Evolutionary conservation across 2,329 filamentous ascomycete genomes (phyloP).

Genomic region (Diplocarpon rosae): DNA sequence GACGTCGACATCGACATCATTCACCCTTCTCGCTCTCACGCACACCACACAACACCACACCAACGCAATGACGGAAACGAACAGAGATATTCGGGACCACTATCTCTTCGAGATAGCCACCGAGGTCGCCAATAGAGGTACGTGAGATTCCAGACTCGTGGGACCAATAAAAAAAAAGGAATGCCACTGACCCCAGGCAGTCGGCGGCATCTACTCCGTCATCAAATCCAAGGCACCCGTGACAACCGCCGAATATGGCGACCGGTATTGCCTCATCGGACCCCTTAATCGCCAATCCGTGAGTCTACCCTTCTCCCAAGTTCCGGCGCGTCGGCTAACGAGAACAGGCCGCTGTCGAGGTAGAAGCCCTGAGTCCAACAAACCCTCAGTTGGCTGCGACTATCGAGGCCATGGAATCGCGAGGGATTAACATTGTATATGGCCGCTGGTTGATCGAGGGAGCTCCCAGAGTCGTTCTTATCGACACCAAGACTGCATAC

Average conservation of each 20-base stretch:
- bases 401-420: conserved; percentile 85
- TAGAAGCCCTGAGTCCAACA: conserved; percentile 81
- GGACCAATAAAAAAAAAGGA: no score
- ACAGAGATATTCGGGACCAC: conserved; percentile 78
- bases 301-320: conserved; percentile 28
- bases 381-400: conserved; percentile 69
- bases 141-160: conserved; percentile 19
- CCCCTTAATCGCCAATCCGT: conserved; percentile 87
- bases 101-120: conserved; percentile 94
- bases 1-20: not conserved
- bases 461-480: conserved; percentile 82
- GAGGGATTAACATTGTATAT: conserved; percentile 82
- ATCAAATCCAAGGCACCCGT: conserved; percentile 98
- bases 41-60: not conserved
- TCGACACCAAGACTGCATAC: conserved; percentile 92
- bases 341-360: conserved; percentile 81
- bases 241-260: conserved; percentile 96
- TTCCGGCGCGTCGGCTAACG: conserved; percentile 15
- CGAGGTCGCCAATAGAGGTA: conserved; percentile 93
- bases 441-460: conserved; percentile 97
- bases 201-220: conserved; percentile 97
- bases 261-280: conserved; percentile 89
- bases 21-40: not conserved
- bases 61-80: conserved; percentile 12
- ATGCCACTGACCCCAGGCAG: conserved; percentile 34